Base-by-base conservation (phyloP, 2,329 filamentous ascomycete species). In the Diaporthe sp. region DNA sequence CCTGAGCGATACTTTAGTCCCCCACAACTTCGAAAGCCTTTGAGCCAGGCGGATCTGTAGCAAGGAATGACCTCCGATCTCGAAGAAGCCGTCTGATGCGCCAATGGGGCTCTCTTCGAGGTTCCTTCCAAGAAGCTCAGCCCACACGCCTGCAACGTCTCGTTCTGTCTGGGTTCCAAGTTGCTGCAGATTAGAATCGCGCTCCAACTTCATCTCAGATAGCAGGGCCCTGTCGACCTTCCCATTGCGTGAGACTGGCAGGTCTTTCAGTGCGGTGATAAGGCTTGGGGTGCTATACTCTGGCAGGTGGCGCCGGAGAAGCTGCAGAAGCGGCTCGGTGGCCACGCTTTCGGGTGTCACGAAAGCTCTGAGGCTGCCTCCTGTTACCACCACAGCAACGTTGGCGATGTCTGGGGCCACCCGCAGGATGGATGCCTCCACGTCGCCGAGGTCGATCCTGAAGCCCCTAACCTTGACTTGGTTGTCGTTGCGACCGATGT, bases 401-500 rank as follows among this genome's bases (percentile, higher is more conserved):
- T 47, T 63, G 27, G 32, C 17, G 39, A 63, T 22, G 25, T n/a
- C 39, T 19, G 25, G 25, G 9, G 59, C 39, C 2, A 47, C 59
- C 17, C 59, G 39, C 2, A 63, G 59, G 17, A 63, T 63, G 39
- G 59, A 63, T 12, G 59, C 25, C 39, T 63, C 59, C 39, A 63
- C 39, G 6, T 63, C 59, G 8, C 59, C 59, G 3, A 63, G 59
- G 39, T 63, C 59, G 17, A 63, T 13, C 17, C 59, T 30, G 39
- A 63, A 63, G 39, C 39, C 59, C 39, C 59, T 19, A 15, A 63
- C 59, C 39, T 63, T 63, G 39, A 63, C 59, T 12, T 63, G 59
- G 19, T 63, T 63, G 59, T 63, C 59, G 27, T 63, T 63, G n/a
- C 59, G 59, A 25, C 39, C 59, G 4, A 63, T 63, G 25, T 63